Evolutionary conservation across 2,329 filamentous ascomycete species (phyloP).

Genomic region (Tothia fuscella): DNA sequence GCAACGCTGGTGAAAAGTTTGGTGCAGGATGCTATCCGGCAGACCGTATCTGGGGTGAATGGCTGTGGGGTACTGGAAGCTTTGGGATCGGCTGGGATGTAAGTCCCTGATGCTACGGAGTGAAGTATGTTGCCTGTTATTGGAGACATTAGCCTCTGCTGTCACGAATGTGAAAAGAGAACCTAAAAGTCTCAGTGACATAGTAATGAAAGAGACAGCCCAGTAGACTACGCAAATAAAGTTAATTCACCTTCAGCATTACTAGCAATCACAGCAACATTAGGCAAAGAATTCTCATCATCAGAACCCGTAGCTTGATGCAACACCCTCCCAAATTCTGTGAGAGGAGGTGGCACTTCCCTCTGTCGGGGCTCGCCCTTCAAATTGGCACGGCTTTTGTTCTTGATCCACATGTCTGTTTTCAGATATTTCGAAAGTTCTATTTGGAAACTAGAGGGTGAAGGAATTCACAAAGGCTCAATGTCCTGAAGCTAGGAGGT

Average conservation of each 20-base stretch:
- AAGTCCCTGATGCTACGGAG: constrained; percentile 2
- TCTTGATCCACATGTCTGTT: constrained; percentile 3
- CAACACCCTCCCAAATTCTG: constrained; percentile 4
- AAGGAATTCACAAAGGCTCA: no score
- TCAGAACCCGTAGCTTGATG: not conserved
- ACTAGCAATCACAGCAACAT: constrained; percentile 4
- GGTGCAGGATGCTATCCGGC: constrained; percentile 10
- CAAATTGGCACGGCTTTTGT: not conserved
- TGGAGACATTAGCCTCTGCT: no score
- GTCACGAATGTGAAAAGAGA: no score
- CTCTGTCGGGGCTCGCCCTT: not conserved
- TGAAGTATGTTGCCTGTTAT: constrained; percentile 2
- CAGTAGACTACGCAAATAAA: no score
- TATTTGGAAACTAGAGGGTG: no score
- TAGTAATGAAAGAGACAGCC: not conserved
- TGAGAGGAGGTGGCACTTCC: not conserved
- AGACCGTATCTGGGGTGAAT: constrained; percentile 5
- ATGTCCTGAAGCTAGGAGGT: no score
- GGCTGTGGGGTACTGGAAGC: not conserved
- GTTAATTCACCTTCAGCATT: not conserved
- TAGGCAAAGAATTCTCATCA: not conserved
- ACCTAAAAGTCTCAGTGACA: not conserved
- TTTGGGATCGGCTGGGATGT: not conserved
- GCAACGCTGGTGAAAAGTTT: constrained; percentile 7
- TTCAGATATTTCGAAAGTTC: no score